These are phyloP conservation scores for Vitis labrusca DNA, from an alignment of 164 flowering plant species.

Conservation along the genomic window DNA sequence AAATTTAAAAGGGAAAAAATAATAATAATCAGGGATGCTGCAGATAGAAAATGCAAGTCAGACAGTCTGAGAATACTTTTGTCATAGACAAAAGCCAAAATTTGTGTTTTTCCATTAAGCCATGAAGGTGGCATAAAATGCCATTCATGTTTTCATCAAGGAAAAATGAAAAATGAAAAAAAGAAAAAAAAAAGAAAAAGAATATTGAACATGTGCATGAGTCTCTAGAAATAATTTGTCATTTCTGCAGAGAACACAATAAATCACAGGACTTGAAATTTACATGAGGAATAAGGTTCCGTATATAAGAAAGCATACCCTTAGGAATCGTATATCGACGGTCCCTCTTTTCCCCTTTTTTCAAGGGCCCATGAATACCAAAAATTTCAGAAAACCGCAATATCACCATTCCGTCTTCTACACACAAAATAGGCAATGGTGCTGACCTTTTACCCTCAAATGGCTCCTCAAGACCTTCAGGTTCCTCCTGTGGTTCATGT, in stretches of 20 bases:
- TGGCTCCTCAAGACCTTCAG: constrained; percentile 31
- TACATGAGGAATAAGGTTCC: neutral
- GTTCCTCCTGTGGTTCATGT: constrained; percentile 37
- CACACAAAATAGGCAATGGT: constrained; percentile 73
- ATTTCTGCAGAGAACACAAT: neutral
- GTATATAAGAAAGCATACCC: constrained; percentile 44
- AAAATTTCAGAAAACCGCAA: constrained; percentile 93
- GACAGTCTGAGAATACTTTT: no score
- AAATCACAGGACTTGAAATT: neutral
- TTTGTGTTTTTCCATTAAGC: no score
- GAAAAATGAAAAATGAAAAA: neutral
- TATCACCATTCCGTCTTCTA: constrained; percentile 78
- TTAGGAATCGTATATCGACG: constrained; percentile 43
- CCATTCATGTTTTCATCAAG: no score
- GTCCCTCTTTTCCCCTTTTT: constrained; percentile 53
- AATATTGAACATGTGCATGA: neutral
- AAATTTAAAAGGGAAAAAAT: neutral
- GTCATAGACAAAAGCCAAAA: no score
- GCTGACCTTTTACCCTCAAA: constrained; percentile 28
- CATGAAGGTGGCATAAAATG: no score
- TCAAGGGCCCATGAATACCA: constrained; percentile 64
- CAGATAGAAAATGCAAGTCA: no score
- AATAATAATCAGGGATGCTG: neutral
- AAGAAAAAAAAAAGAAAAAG: neutral
- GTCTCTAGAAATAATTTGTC: no score